Base-by-base conservation (phyloP, 179 eudicot genomes). In the Kewa caespitosa region DNA sequence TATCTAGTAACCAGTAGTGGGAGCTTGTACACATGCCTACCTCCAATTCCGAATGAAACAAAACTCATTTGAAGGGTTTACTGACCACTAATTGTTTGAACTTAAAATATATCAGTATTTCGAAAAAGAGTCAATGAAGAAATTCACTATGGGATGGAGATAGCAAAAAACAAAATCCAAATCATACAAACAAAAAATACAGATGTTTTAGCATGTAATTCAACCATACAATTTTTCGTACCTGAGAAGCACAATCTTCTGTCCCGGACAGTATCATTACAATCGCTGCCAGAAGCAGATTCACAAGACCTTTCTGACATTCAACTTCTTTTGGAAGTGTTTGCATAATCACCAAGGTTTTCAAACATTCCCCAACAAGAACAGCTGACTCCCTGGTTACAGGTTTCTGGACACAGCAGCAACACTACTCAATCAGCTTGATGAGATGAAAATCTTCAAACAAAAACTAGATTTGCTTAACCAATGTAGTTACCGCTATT, bases 291-390 rank as follows among this genome's bases (percentile, higher is more conserved):
- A 96, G 84, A 77, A 96, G 82, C 71, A 96, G 83, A 76, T 82
- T 84, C 86, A 91, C 83, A 39, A 91, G 78, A 82, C 85, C 86
- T 83, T 88, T 90, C 83, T 87, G 94, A 76, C 87, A 89, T 73
- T 89, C 91, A 74, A 67, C 82, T 57, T 81, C 89, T 76, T 84
- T 88, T 54, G 96, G 86, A 72, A 94, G 79, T 38, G 94, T 85
- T 66, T 93, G 98, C 85, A 93, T 87, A 78, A 93, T 93, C 86
- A 90, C 84, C 75, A 96, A 79, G 81, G 90, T 86, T 84, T 82
- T 91, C 85, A 96, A 81, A 79, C 97, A 93, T 82, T 96, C 99
- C 67, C 90, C 92, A 77, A 82, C 89, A 82, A 96, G 80, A 73
- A 90, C 83, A 70, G 89, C 87, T 77, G 92, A 89, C 83, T 90